phyloP scores from a whole-genome alignment of 2,329 filamentous ascomycete species.

The Chaetomiaceae sp. region DNA sequence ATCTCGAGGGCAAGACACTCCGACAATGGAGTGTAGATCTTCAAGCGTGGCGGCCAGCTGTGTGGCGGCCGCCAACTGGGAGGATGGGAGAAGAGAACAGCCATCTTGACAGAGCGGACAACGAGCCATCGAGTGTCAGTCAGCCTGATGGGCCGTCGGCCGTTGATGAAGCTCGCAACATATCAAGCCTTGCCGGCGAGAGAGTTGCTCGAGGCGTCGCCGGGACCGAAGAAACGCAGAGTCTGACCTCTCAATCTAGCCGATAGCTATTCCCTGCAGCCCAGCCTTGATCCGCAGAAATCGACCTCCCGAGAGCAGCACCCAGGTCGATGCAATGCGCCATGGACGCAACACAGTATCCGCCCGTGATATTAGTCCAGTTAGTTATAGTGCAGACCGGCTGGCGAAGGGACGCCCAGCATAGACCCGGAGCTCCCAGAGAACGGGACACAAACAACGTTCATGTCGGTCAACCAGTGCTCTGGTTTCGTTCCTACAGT shows the following conservation, averaged over 20 bases:
- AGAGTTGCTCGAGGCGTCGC: background rate
- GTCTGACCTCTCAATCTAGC: slow-evolving; percentile 18
- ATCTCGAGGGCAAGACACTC: background rate
- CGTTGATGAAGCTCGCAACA: background rate
- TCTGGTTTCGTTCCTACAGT: too few relatives aligned
- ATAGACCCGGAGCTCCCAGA: too few relatives aligned
- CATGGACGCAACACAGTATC: slow-evolving; percentile 9
- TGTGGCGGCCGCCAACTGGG: background rate
- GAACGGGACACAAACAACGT: too few relatives aligned
- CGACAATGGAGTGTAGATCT: background rate
- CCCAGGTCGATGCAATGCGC: too few relatives aligned
- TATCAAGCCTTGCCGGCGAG: background rate
- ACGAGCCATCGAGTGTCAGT: background rate
- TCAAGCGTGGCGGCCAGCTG: background rate
- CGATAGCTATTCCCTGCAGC: slow-evolving; percentile 16
- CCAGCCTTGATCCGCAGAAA: slow-evolving; percentile 7
- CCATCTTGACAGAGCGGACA: background rate
- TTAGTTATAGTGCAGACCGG: background rate
- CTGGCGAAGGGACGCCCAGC: too few relatives aligned
- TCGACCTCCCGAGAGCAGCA: too few relatives aligned
- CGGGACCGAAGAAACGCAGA: slow-evolving; percentile 12
- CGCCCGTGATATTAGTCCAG: slow-evolving; percentile 11
- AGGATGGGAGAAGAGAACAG: background rate
- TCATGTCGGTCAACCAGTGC: too few relatives aligned
- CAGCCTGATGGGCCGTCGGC: background rate